Conservation (phyloP, 2,329 filamentous ascomycete genomes). For the Delphinella strobiligena region DNA sequence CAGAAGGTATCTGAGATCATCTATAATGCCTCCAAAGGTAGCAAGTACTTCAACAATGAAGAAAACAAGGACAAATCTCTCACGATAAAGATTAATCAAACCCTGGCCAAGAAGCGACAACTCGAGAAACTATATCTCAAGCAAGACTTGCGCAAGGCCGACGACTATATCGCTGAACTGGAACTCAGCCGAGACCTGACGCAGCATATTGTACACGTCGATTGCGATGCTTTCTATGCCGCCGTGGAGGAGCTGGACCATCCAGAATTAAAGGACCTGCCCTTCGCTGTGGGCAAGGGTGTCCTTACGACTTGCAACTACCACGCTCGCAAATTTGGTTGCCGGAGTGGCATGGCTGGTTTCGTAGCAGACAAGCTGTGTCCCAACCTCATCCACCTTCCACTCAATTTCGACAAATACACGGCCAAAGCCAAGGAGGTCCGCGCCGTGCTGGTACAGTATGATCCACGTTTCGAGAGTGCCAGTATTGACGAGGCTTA, state of each 20-base stretch:
- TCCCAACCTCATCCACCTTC: slow-evolving; percentile 69
- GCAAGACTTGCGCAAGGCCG: slow-evolving; percentile 60
- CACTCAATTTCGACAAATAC: slow-evolving; percentile 84
- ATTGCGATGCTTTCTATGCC: slow-evolving; percentile 96
- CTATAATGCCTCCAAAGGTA: slow-evolving; percentile 91
- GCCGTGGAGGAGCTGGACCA: slow-evolving; percentile 68
- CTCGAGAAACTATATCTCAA: slow-evolving; percentile 67
- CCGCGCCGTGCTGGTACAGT: slow-evolving; percentile 67
- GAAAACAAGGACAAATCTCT: slow-evolving; percentile 69
- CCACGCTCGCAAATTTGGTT: slow-evolving; percentile 76
- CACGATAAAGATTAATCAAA: slow-evolving; percentile 73
- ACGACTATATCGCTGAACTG: slow-evolving; percentile 68
- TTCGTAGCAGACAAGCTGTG: slow-evolving; percentile 95
- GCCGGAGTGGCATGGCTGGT: slow-evolving; percentile 86
- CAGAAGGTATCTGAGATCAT: slow-evolving; percentile 91
- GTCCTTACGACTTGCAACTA: slow-evolving; percentile 74
- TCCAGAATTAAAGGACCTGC: slow-evolving; percentile 73
- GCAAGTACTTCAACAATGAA: slow-evolving; percentile 91
- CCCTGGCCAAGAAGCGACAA: slow-evolving; percentile 60
- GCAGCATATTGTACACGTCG: slow-evolving; percentile 79
- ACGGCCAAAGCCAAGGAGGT: slow-evolving; percentile 81
- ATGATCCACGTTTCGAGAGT: slow-evolving; percentile 83
- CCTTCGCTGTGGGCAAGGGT: slow-evolving; percentile 78
- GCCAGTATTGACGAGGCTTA: slow-evolving; percentile 96
- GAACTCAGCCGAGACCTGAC: slow-evolving; percentile 69